phyloP scores from a whole-genome alignment of 345 rosid genomes.

The Corymbia maculata region DNA sequence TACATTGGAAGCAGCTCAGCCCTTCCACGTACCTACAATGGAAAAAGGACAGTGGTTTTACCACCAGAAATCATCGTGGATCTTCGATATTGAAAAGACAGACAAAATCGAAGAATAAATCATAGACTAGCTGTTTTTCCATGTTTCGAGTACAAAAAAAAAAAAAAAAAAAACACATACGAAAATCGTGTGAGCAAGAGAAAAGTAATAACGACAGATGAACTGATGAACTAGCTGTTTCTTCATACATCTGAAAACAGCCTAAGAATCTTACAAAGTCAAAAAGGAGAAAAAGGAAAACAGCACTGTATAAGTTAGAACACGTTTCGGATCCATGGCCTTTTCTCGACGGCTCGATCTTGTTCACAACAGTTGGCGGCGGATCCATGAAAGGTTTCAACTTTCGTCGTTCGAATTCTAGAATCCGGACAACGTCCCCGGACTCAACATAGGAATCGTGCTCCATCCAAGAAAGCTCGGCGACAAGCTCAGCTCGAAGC shows the following conservation, averaged over 20 bases:
- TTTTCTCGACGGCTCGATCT: background rate
- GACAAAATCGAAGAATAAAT: background rate
- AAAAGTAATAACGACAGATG: background rate
- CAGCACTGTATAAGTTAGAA: background rate
- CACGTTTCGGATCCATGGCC: background rate
- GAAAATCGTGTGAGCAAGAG: background rate
- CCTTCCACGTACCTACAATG: background rate
- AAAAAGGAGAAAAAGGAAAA: background rate
- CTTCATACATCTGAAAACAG: background rate
- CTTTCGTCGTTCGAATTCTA: background rate
- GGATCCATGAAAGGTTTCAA: background rate
- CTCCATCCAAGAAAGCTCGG: slow-evolving; percentile 33
- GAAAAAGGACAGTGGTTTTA: background rate
- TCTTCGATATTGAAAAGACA: background rate
- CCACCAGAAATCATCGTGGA: background rate
- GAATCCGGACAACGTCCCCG: slow-evolving; percentile 48
- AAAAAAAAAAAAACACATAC: background rate
- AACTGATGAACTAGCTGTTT: background rate
- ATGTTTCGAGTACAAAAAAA: background rate
- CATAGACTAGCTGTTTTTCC: background rate
- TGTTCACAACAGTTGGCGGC: background rate
- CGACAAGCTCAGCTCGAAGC: background rate
- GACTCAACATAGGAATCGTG: slow-evolving; percentile 43
- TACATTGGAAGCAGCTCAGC: background rate
- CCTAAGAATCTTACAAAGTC: background rate